Evolutionary conservation across 163 green algal species (phyloP).

Genomic region (Smithsoniella earleae): DNA sequence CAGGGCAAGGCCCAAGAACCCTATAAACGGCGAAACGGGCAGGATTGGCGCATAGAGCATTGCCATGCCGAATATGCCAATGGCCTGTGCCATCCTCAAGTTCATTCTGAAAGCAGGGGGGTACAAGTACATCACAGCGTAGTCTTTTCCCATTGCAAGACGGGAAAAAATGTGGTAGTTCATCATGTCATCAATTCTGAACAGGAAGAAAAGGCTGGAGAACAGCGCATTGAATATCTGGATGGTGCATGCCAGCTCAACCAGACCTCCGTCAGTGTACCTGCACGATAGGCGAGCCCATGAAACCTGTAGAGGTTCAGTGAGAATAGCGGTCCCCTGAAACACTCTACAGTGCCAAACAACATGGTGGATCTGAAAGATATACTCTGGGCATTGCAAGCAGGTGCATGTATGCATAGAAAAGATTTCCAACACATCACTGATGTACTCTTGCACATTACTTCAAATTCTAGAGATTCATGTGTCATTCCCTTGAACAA

Average conservation of each 20-base stretch:
- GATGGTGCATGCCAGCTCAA: not conserved
- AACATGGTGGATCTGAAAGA: too few relatives aligned
- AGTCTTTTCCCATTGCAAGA: not conserved
- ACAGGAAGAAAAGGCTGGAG: not conserved
- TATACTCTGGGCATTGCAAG: too few relatives aligned
- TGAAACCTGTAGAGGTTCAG: too few relatives aligned
- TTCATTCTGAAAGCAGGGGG: conserved; percentile 11
- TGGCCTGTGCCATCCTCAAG: not conserved
- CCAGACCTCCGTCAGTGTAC: not conserved
- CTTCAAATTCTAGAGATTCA: too few relatives aligned
- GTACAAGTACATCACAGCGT: not conserved
- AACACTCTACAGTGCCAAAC: too few relatives aligned
- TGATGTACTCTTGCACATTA: too few relatives aligned
- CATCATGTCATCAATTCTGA: not conserved
- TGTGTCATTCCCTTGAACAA: too few relatives aligned
- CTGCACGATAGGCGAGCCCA: conserved; percentile 21
- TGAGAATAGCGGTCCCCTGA: too few relatives aligned
- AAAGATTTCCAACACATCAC: too few relatives aligned
- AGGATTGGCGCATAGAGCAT: conserved; percentile 7
- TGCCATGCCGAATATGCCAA: not conserved
- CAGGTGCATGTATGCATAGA: too few relatives aligned
- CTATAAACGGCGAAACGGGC: conserved; percentile 14
- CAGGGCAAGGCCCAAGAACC: not conserved
- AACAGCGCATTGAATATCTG: conserved; percentile 14
- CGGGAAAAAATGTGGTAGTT: conserved; percentile 6